Base-by-base conservation (phyloP, 129 eudicot species). In the Solidago caesia region DNA sequence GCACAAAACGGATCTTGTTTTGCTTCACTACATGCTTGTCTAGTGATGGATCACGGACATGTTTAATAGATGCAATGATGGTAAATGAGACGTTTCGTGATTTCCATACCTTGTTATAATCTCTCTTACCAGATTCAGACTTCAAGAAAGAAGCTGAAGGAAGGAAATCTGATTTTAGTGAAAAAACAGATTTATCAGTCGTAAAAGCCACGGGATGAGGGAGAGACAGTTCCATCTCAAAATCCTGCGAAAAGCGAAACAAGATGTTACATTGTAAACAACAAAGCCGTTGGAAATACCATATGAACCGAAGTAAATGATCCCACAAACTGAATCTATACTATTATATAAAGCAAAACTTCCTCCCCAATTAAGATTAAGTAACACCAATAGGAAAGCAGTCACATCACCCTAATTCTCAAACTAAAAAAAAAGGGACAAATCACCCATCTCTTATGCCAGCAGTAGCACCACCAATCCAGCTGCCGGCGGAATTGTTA, bases 1-100 rank as follows among this genome's bases (percentile, higher is more conserved):
- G 93, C 6, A 94, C 91, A 62, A 94, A 94, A 12, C 99, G 88
- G 64, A 94, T 82, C 71, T 86, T 94, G 83, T 91, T 91, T 42
- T 87, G 91, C 81, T 91, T 94, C 67, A 81, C 91, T 48, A 94
- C 89, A 55, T 89, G 96, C 68, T 73, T 86, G 76, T 94, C 98
- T 43, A 90, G 75, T 41, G 84, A 83, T 0, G 84, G 87, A 67
- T 90, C 97, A n/a, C 89, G 92, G 66, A 91, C 90, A 10, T 80
- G 80, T 77, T 88, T 91, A 62, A 79, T 82, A 51, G 91, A 47
- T 47, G 90, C 83, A 10, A 67, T 70, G 8, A 82, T 61, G 3
- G 73, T 72, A 46, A 64, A 33, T 59, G 84, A 65, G 8, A 2
- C 27, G 8, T 48, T 74, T 56, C 68, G 69, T 64, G 61, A 72